A percentile compares a stretch with the other conserved stretches of the same genome.
Evolutionary conservation across 257 asterid genomes (phyloP).

Genomic region (Coffea eugenioides): DNA sequence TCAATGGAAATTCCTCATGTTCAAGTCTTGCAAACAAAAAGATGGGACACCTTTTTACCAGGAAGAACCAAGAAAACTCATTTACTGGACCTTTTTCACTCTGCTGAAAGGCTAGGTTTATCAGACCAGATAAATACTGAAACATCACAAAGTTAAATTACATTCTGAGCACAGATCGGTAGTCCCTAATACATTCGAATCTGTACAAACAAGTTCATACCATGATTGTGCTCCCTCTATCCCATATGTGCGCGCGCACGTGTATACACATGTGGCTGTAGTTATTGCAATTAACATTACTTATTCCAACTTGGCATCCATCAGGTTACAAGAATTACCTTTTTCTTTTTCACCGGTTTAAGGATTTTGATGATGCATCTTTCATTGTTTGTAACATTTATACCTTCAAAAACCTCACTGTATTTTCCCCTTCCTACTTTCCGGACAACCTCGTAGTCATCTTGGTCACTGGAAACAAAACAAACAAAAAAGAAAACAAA

Average conservation of each 20-base stretch:
- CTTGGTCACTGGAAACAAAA: slow-evolving; percentile 34
- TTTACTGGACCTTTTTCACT: background rate
- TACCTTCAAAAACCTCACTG: slow-evolving; percentile 46
- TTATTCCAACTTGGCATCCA: background rate
- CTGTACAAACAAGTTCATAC: background rate
- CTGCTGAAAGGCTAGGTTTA: background rate
- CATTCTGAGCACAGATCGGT: background rate
- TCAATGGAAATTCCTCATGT: background rate
- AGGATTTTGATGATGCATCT: slow-evolving; percentile 44
- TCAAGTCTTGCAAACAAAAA: background rate
- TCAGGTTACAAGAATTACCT: slow-evolving; percentile 17
- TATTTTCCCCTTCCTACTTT: slow-evolving; percentile 51
- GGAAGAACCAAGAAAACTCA: background rate
- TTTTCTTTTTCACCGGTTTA: slow-evolving; percentile 49
- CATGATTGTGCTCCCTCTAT: background rate
- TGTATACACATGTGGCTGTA: background rate
- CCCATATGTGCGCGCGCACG: no score
- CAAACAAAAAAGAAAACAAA: background rate
- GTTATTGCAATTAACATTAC: background rate
- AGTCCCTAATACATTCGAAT: background rate
- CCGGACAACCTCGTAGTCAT: slow-evolving; percentile 45
- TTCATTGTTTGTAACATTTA: slow-evolving; percentile 32
- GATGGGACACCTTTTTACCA: background rate
- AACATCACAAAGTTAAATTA: background rate
- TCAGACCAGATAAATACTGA: background rate